phyloP scores from a whole-genome alignment of 2,329 filamentous ascomycete species.

The Trichoderma citrinoviride region DNA sequence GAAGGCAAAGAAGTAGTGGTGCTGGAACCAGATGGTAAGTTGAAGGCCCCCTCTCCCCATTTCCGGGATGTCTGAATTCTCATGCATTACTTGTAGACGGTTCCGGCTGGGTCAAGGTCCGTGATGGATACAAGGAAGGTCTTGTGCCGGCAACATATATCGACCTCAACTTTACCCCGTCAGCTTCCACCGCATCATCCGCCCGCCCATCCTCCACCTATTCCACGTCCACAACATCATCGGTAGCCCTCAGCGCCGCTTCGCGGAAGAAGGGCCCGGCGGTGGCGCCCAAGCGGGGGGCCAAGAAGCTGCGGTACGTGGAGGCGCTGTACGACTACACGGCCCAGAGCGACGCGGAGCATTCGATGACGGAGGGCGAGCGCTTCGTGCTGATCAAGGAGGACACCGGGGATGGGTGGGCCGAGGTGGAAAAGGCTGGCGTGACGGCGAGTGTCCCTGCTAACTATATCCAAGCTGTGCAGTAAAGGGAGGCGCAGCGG shows the following conservation, averaged over 20 bases:
- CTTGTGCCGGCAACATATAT: conserved; percentile 86
- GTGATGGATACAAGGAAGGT: conserved; percentile 71
- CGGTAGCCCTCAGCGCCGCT: conserved; percentile 31
- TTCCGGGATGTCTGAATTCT: neutral
- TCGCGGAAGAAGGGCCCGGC: conserved; percentile 85
- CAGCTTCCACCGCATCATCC: conserved; percentile 44
- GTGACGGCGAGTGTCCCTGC: conserved; percentile 86
- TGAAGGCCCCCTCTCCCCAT: neutral
- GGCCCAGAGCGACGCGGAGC: conserved; percentile 80
- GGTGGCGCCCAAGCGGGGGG: conserved; percentile 84
- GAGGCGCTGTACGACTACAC: conserved; percentile 91
- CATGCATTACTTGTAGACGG: conserved; percentile 60
- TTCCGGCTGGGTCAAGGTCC: conserved; percentile 86
- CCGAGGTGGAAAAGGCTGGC: conserved; percentile 90
- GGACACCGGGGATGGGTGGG: conserved; percentile 92
- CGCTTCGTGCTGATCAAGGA: conserved; percentile 84
- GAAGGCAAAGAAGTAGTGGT: conserved; percentile 77
- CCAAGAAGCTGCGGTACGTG: conserved; percentile 91
- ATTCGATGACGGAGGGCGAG: conserved; percentile 88
- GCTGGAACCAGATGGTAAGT: conserved; percentile 83
- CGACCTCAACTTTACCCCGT: conserved; percentile 54
- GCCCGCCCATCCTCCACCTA: conserved; percentile 71
- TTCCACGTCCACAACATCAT: conserved; percentile 61
- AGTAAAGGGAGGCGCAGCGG: conserved; percentile 37
- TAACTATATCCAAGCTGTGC: conserved; percentile 82